Evolutionary conservation across 495 filamentous ascomycete genomes (phyloP).

Genomic region (Aspergillus steynii): DNA sequence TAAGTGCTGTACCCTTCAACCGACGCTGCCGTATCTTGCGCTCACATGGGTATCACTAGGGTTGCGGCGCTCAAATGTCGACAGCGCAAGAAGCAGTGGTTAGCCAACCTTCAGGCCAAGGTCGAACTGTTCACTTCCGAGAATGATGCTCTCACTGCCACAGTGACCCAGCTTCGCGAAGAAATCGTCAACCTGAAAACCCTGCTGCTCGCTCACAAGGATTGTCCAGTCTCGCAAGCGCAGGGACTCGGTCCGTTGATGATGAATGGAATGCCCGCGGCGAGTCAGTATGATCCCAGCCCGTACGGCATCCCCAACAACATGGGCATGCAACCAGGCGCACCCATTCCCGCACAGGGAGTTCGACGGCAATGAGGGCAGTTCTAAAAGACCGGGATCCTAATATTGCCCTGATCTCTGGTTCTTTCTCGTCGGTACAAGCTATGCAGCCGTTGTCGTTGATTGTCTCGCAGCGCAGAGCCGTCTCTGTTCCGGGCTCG

Average conservation of each 20-base stretch:
- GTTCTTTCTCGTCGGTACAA: slow-evolving; percentile 11
- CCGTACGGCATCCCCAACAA: slow-evolving; percentile 38
- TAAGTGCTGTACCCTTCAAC: slow-evolving; percentile 47
- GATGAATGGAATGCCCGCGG: slow-evolving; percentile 57
- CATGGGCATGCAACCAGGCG: slow-evolving; percentile 45
- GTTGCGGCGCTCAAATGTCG: slow-evolving; percentile 96
- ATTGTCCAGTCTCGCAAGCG: slow-evolving; percentile 87
- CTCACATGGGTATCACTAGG: slow-evolving; percentile 49
- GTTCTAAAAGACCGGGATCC: neutral
- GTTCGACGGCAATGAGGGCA: slow-evolving; percentile 29
- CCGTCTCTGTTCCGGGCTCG: neutral
- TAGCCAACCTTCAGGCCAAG: slow-evolving; percentile 91
- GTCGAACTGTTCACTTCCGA: slow-evolving; percentile 89
- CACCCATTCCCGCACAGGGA: slow-evolving; percentile 40
- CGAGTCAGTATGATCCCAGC: slow-evolving; percentile 32
- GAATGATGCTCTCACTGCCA: slow-evolving; percentile 82
- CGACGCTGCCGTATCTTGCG: neutral
- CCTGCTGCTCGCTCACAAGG: slow-evolving; percentile 89
- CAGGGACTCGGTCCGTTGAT: slow-evolving; percentile 74
- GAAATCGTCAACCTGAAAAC: slow-evolving; percentile 97
- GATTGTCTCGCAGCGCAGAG: slow-evolving; percentile 7
- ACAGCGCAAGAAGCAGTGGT: slow-evolving; percentile 98
- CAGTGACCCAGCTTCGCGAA: slow-evolving; percentile 81
- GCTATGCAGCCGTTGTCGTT: slow-evolving; percentile 13
- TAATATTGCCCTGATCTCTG: slow-evolving; percentile 12